Evolutionary conservation across 805 yeast species (phyloP).

Genomic region (Tetrapisispora iriomotensis): DNA sequence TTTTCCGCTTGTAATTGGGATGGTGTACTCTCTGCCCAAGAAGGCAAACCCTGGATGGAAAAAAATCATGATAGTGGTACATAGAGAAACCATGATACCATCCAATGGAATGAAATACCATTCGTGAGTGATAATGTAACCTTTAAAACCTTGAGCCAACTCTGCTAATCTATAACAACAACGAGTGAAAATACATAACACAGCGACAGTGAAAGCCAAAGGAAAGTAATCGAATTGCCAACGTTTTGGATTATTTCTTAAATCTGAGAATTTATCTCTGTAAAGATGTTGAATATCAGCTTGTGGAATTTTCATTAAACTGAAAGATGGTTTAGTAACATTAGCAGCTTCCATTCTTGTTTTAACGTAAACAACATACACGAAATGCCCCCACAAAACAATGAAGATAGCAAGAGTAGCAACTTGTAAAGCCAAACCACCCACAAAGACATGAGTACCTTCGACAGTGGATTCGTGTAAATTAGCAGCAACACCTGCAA

Average conservation of each 20-base stretch:
- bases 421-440: slow-evolving; percentile 72
- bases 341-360: slow-evolving; percentile 20
- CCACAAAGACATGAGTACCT: slow-evolving; percentile 47
- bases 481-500: slow-evolving; percentile 42
- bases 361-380: slow-evolving; percentile 30
- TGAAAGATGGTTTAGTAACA: slow-evolving; percentile 7
- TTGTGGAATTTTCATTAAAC: slow-evolving; percentile 13
- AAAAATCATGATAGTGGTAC: slow-evolving; percentile 37
- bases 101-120: slow-evolving; percentile 51
- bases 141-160: slow-evolving; percentile 54
- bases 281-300: slow-evolving; percentile 16
- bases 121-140: slow-evolving; percentile 54
- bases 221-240: slow-evolving; percentile 36
- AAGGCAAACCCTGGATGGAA: slow-evolving; percentile 58
- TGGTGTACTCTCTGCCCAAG: slow-evolving; percentile 20
- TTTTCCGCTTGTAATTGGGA: slow-evolving; percentile 19
- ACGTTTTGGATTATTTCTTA: slow-evolving; percentile 18
- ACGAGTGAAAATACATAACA: slow-evolving; percentile 49
- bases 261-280: slow-evolving; percentile 19
- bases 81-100: slow-evolving; percentile 49
- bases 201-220: slow-evolving; percentile 36
- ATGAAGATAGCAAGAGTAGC: slow-evolving; percentile 55
- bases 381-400: slow-evolving; percentile 39
- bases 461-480: slow-evolving; percentile 14
- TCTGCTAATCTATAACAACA: slow-evolving; percentile 69